Conservation (phyloP, 768 basidiomycete species). For the Suillus clintonianus region DNA sequence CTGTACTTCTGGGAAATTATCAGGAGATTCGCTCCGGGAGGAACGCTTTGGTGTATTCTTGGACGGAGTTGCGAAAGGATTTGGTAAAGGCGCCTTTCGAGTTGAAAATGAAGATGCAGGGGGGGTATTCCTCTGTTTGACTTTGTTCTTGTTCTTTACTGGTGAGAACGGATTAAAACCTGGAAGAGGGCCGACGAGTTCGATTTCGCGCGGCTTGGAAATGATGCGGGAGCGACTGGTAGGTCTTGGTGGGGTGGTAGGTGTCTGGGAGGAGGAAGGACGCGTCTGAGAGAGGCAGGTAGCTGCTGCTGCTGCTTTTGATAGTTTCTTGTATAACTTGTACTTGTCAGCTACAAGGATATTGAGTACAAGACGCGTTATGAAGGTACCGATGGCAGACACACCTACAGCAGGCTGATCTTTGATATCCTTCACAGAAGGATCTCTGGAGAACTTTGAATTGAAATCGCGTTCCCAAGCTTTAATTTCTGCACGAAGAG, state of each 20-base stretch:
- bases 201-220: slow-evolving; percentile 52
- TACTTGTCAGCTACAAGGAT: slow-evolving; percentile 67
- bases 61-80: slow-evolving; percentile 49
- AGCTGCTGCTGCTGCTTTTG: slow-evolving; percentile 43
- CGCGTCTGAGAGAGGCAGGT: slow-evolving; percentile 41
- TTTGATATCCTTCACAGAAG: slow-evolving; percentile 73
- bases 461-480: slow-evolving; percentile 75
- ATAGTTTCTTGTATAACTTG: slow-evolving; percentile 77
- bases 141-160: slow-evolving; percentile 65
- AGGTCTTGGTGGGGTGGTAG: slow-evolving; percentile 35
- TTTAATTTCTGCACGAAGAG: slow-evolving; percentile 72
- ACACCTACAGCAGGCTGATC: slow-evolving; percentile 61
- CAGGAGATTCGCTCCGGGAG: slow-evolving; percentile 34
- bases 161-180: slow-evolving; percentile 82
- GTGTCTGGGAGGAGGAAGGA: slow-evolving; percentile 16
- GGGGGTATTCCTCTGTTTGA: slow-evolving; percentile 38
- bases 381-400: slow-evolving; percentile 23
- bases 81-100: slow-evolving; percentile 23
- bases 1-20: slow-evolving; percentile 43
- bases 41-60: slow-evolving; percentile 33
- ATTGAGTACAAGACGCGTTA: slow-evolving; percentile 13
- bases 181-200: slow-evolving; percentile 51
- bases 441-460: slow-evolving; percentile 52
- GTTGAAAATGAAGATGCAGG: slow-evolving; percentile 21
- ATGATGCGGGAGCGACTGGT: slow-evolving; percentile 34